These are phyloP conservation scores for Xylariales sp. DNA, from an alignment of 2,329 filamentous ascomycete genomes.

Conservation along the genomic window DNA sequence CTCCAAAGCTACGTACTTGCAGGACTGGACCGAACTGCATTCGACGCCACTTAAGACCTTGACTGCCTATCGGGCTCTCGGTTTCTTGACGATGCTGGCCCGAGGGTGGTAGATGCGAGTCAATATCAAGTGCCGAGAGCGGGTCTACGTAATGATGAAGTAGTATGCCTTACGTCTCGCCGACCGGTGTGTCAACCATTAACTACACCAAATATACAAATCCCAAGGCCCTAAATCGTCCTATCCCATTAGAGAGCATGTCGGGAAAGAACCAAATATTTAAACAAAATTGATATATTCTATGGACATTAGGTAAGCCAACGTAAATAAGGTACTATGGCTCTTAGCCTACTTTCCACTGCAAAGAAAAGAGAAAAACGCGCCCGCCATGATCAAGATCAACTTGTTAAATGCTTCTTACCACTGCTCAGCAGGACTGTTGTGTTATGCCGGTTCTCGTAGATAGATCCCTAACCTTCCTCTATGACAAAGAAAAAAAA, in stretches of 20 bases:
- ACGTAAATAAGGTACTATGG: neutral
- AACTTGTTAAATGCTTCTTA: slow-evolving; percentile 36
- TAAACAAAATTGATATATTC: neutral
- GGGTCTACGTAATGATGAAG: slow-evolving; percentile 9
- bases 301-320: neutral
- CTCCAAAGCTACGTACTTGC: slow-evolving; percentile 4
- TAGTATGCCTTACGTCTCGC: neutral
- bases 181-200: neutral
- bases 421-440: slow-evolving; percentile 46
- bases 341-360: slow-evolving; percentile 3
- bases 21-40: slow-evolving; percentile 13
- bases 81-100: neutral
- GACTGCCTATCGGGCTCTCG: neutral
- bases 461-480: slow-evolving; percentile 22
- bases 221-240: neutral
- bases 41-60: slow-evolving; percentile 18
- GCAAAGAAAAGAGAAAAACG: neutral
- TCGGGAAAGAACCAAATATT: neutral
- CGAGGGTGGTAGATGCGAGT: slow-evolving; percentile 20
- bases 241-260: neutral
- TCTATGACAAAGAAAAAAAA: slow-evolving; percentile 27
- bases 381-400: slow-evolving; percentile 27
- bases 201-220: neutral
- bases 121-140: slow-evolving; percentile 8
- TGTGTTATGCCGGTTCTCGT: slow-evolving; percentile 27